Evolutionary conservation across 2,329 filamentous ascomycete genomes (phyloP), one percentile per base, ranked within the genome.

Genomic region (Parascedosporium putredinis): DNA sequence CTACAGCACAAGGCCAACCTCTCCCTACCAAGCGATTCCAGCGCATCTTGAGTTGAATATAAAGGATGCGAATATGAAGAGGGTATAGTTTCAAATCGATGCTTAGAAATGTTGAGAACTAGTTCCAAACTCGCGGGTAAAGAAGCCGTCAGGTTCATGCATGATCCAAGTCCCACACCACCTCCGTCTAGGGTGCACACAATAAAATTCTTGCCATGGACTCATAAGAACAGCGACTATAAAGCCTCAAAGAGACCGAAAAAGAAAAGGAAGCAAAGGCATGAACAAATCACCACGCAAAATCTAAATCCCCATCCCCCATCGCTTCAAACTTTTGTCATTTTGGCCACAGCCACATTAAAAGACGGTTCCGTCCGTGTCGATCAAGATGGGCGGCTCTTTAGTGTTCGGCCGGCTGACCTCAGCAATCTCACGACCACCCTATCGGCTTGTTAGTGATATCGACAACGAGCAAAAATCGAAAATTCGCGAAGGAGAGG

Each of bases 341-440:
- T n/a, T n/a, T n/a, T n/a, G n/a, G n/a, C n/a, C 14, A 16, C 7
- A 14, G 8, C 20, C 5, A 36, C 20, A 25, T 64, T 81, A 95
- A 64, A 98, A 97, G 56, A 98, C 88, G 22, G 93, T 97, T 54
- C 93, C 93, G 64, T 98, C 93, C 56, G 88, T 95, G 57, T 95
- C 78, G 59, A 97, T 96, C 69, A 96, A 83, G 62, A 98, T 97
- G 4, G 93, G 93, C 27, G 91, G 88, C 64, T 95, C 88, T 69
- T 93, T 95, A 48, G 93, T 97, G 61, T 96, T 97, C 20, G 93
- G 93, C 57, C 93, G 78, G 58, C 88, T 91, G 55, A 96, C 88
- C 70, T 96, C 91, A 55, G 93, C 93, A 63, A 97, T 86, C 69
- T 97, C 93, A 62, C 93, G 83, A 52, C 93, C 93, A 59, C 91